A percentile compares a stretch with the other conserved stretches of the same genome.
Conservation (phyloP, 345 rosid genomes). For the Moricandia moricandioides region DNA sequence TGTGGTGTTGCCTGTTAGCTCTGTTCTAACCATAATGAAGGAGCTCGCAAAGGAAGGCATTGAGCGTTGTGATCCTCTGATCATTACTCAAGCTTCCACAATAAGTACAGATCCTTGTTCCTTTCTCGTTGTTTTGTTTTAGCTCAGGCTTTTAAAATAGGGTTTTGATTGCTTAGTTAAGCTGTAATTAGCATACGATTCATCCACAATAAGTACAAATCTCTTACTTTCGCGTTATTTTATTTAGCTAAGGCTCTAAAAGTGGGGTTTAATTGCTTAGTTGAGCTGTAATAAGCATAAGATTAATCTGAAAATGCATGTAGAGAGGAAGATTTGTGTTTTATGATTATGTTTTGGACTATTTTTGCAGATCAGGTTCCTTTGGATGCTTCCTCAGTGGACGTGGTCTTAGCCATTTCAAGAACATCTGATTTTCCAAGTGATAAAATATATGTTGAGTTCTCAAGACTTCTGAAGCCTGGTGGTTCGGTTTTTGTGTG, state of each 20-base stretch:
- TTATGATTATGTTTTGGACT: slow-evolving; percentile 2
- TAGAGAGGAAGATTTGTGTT: not conserved
- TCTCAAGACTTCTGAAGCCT: slow-evolving; percentile 68
- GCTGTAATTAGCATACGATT: not conserved
- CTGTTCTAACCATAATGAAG: slow-evolving; percentile 38
- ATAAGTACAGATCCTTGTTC: slow-evolving; percentile 39
- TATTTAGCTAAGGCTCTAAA: not conserved
- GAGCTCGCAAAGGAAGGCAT: slow-evolving; percentile 38
- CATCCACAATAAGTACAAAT: not conserved
- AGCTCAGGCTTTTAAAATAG: not conserved
- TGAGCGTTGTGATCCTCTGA: slow-evolving; percentile 45
- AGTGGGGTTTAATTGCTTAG: not conserved
- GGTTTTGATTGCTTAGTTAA: not conserved
- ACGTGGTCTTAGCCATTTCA: slow-evolving; percentile 46
- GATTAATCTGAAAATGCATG: not conserved
- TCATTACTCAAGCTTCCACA: slow-evolving; percentile 63
- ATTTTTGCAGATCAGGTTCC: slow-evolving; percentile 59
- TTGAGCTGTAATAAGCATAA: not conserved
- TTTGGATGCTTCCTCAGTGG: slow-evolving; percentile 58
- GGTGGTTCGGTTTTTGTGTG: slow-evolving; percentile 57
- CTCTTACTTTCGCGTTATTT: not conserved
- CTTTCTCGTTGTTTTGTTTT: not conserved
- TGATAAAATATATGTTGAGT: slow-evolving; percentile 47
- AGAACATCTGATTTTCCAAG: slow-evolving; percentile 56
- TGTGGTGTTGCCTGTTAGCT: slow-evolving; percentile 37